These are phyloP conservation scores for Discostella stelligeroides DNA, from an alignment of 108 stramenopile genomes.

Conservation along the genomic window DNA sequence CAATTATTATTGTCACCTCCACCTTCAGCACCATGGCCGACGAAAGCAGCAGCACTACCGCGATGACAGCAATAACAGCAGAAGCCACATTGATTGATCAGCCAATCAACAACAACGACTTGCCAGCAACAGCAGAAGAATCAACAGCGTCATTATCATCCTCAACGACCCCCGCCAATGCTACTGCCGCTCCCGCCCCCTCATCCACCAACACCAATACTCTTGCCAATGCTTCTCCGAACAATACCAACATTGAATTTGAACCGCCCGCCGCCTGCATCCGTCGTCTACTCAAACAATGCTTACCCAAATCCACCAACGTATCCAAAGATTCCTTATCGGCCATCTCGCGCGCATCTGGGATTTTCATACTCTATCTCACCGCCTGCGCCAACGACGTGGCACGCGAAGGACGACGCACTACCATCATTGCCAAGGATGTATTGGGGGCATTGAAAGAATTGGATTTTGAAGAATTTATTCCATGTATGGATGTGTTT, in stretches of 20 bases:
- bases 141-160: background rate
- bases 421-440: slow-evolving; percentile 90
- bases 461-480: slow-evolving; percentile 85
- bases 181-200: slow-evolving; percentile 2
- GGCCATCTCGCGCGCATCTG: slow-evolving; percentile 86
- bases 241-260: slow-evolving; percentile 70
- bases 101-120: background rate
- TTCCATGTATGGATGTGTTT: slow-evolving; percentile 64
- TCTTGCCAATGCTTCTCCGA: too few relatives aligned
- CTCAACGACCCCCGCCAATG: background rate
- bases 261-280: slow-evolving; percentile 92
- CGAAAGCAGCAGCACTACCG: background rate
- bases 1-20: too few relatives aligned
- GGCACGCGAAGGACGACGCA: slow-evolving; percentile 81
- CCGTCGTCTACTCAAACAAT: slow-evolving; percentile 79
- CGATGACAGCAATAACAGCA: background rate
- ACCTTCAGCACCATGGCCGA: too few relatives aligned
- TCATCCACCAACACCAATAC: slow-evolving; percentile 20
- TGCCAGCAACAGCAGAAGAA: background rate
- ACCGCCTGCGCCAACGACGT: slow-evolving; percentile 93
- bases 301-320: slow-evolving; percentile 78
- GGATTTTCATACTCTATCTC: slow-evolving; percentile 92
- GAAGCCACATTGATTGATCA: too few relatives aligned
- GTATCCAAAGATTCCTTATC: slow-evolving; percentile 85
- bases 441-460: slow-evolving; percentile 84